A percentile compares a stretch with the other conserved stretches of the same genome.
phyloP scores from a whole-genome alignment of 2,329 filamentous ascomycete species.

The Diplocarpon rosae region DNA sequence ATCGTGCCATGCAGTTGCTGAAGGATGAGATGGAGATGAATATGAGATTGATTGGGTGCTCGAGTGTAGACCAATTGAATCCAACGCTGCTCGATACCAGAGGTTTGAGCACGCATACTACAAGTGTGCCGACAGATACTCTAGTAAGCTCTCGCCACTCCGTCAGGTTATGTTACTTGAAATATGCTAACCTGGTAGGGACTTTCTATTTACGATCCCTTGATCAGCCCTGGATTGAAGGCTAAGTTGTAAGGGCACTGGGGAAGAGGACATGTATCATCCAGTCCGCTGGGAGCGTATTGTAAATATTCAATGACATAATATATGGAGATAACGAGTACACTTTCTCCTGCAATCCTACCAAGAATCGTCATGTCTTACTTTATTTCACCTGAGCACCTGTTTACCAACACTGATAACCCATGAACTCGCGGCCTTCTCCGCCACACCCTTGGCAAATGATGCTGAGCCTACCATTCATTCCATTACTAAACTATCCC shows the following conservation, averaged over 20 bases:
- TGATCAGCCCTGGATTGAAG: constrained; percentile 36
- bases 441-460: no score
- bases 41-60: constrained; percentile 85
- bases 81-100: constrained; percentile 70
- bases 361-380: no score
- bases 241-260: constrained; percentile 38
- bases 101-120: constrained; percentile 52
- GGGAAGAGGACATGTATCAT: not conserved
- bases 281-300: not conserved
- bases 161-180: no score
- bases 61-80: constrained; percentile 63
- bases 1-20: constrained; percentile 82
- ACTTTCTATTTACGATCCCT: constrained; percentile 32
- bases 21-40: constrained; percentile 99
- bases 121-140: constrained; percentile 49
- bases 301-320: no score
- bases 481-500: no score
- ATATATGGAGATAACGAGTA: no score
- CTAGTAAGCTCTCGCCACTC: constrained; percentile 28
- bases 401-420: no score
- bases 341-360: no score
- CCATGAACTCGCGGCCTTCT: no score
- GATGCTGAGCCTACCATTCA: no score
- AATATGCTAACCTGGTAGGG: constrained; percentile 15
- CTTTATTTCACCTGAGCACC: no score